These are phyloP conservation scores for Aleurites moluccanus DNA, from an alignment of 441 rosid genomes.

Conservation along the genomic window DNA sequence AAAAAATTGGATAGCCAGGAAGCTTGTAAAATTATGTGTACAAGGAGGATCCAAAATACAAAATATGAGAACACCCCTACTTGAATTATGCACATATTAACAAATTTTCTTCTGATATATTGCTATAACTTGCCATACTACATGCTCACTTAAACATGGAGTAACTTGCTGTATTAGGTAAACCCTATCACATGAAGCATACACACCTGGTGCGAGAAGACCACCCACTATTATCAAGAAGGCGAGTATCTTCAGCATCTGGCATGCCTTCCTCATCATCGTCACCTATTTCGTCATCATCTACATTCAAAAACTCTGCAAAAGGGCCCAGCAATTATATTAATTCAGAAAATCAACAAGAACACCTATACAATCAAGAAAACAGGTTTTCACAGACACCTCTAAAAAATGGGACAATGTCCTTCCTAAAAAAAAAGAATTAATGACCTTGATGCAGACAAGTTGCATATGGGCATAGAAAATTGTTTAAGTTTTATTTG, in stretches of 20 bases:
- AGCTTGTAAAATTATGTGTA: background rate
- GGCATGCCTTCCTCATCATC: constrained; percentile 62
- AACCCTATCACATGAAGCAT: constrained; percentile 8
- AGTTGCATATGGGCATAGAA: too few species aligned
- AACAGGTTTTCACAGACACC: background rate
- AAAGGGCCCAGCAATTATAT: constrained; percentile 11
- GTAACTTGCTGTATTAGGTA: background rate
- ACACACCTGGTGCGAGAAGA: constrained; percentile 95
- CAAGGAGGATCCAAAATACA: too few species aligned
- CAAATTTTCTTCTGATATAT: background rate
- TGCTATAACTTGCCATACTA: background rate
- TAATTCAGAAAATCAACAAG: background rate
- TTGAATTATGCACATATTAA: background rate
- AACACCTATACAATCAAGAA: background rate
- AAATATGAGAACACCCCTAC: background rate
- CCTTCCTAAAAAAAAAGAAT: background rate
- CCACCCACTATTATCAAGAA: constrained; percentile 96
- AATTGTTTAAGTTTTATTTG: too few species aligned
- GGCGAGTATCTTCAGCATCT: constrained; percentile 54
- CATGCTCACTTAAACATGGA: background rate
- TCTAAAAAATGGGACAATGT: background rate
- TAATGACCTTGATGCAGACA: background rate
- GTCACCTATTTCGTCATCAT: constrained; percentile 77
- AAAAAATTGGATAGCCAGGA: background rate
- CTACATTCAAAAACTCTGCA: constrained; percentile 83